These are phyloP conservation scores for Stagonosporopsis cucurbitacearum DNA, from an alignment of 2,329 filamentous ascomycete genomes.

Conservation along the genomic window DNA sequence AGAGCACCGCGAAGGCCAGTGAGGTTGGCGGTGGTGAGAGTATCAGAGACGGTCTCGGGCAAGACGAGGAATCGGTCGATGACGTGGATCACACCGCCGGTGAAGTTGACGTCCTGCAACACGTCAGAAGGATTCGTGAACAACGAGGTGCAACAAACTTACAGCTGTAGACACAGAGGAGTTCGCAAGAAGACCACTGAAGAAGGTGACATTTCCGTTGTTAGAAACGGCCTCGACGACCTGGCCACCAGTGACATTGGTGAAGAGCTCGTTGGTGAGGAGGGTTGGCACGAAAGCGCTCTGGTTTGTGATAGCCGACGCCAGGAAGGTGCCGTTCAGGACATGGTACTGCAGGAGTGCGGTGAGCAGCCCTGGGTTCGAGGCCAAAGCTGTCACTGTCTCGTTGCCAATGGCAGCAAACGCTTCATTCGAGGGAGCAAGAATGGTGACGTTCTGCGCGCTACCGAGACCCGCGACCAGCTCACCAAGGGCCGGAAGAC, in stretches of 20 bases:
- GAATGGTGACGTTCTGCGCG: constrained; percentile 62
- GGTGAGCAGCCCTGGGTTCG: constrained; percentile 44
- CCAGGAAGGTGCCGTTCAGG: constrained; percentile 58
- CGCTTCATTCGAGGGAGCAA: constrained; percentile 64
- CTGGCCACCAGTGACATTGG: constrained; percentile 67
- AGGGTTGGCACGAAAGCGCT: constrained; percentile 57
- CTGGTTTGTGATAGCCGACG: constrained; percentile 47
- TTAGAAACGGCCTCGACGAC: constrained; percentile 56
- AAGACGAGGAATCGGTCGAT: constrained; percentile 54
- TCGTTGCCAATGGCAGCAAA: constrained; percentile 50
- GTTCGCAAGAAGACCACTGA: constrained; percentile 59
- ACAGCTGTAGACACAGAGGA: constrained; percentile 59
- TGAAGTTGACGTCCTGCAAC: constrained; percentile 52
- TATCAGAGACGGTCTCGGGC: constrained; percentile 41
- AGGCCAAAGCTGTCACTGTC: constrained; percentile 35
- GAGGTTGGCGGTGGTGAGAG: constrained; percentile 45
- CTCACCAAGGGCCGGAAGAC: constrained; percentile 36
- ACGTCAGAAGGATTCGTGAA: background rate
- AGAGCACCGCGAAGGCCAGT: constrained; percentile 53
- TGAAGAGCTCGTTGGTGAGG: constrained; percentile 59
- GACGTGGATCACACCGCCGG: constrained; percentile 56
- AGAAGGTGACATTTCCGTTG: constrained; percentile 57
- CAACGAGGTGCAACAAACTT: constrained; percentile 29
- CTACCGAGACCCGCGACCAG: constrained; percentile 48
- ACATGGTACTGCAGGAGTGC: constrained; percentile 66